These are phyloP conservation scores for Yamadazyma akitaensis DNA, from an alignment of 805 yeast genomes.

Conservation along the genomic window DNA sequence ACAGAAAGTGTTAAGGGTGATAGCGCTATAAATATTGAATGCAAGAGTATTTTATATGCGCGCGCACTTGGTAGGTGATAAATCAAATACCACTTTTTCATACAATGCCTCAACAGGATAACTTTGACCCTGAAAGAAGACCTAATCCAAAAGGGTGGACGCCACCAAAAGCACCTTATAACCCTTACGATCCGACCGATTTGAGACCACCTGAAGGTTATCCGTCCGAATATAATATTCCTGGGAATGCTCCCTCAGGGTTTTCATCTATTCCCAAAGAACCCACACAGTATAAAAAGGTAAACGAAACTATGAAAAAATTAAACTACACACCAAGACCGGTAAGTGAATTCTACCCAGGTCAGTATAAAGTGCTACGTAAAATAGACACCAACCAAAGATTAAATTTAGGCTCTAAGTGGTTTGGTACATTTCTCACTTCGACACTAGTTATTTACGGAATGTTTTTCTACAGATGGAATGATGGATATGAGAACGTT, in stretches of 20 bases:
- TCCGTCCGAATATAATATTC: slow-evolving; percentile 74
- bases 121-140: slow-evolving; percentile 46
- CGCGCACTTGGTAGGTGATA: background rate
- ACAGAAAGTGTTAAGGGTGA: background rate
- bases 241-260: slow-evolving; percentile 54
- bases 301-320: slow-evolving; percentile 69
- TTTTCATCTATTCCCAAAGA: slow-evolving; percentile 60
- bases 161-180: slow-evolving; percentile 79
- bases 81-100: background rate
- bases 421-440: slow-evolving; percentile 51
- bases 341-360: slow-evolving; percentile 67
- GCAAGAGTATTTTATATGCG: background rate
- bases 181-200: slow-evolving; percentile 80
- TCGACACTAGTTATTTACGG: slow-evolving; percentile 52
- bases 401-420: slow-evolving; percentile 58
- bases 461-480: slow-evolving; percentile 78
- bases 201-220: slow-evolving; percentile 78
- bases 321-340: slow-evolving; percentile 80
- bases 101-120: slow-evolving; percentile 10
- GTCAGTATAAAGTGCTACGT: slow-evolving; percentile 69
- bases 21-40: background rate
- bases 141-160: slow-evolving; percentile 80
- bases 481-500: slow-evolving; percentile 75
- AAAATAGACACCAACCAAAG: slow-evolving; percentile 50
- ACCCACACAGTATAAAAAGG: slow-evolving; percentile 63